Percentiles rank a stretch among this genome's conserved stretches.
These are phyloP conservation scores for Kwoniella pini DNA, from an alignment of 768 basidiomycete genomes.

Conservation along the genomic window DNA sequence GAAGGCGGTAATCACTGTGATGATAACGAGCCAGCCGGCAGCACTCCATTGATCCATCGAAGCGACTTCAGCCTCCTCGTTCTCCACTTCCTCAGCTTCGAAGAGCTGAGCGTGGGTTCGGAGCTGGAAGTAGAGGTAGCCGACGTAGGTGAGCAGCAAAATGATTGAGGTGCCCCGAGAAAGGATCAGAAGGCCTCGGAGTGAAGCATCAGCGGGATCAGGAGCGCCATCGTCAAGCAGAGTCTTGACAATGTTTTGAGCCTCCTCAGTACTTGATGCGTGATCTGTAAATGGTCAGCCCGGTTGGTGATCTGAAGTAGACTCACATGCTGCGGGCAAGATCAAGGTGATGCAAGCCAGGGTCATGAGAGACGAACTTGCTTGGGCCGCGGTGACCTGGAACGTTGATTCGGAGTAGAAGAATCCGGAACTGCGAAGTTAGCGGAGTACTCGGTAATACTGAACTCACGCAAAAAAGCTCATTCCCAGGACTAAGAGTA, in stretches of 20 bases:
- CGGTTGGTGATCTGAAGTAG: background rate
- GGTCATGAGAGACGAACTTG: slow-evolving; percentile 71
- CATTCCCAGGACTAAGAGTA: slow-evolving; percentile 85
- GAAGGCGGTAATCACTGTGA: slow-evolving; percentile 81
- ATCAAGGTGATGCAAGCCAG: slow-evolving; percentile 84
- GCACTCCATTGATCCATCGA: slow-evolving; percentile 75
- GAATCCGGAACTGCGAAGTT: slow-evolving; percentile 61
- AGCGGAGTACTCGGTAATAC: background rate
- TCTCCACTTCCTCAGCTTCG: slow-evolving; percentile 57
- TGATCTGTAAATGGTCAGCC: slow-evolving; percentile 29
- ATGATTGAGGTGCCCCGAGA: slow-evolving; percentile 79
- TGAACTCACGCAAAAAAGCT: slow-evolving; percentile 70
- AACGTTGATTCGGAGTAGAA: slow-evolving; percentile 70
- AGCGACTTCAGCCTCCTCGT: slow-evolving; percentile 57
- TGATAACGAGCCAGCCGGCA: slow-evolving; percentile 63
- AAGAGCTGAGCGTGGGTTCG: slow-evolving; percentile 71
- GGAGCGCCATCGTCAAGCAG: slow-evolving; percentile 36
- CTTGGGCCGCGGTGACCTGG: slow-evolving; percentile 81
- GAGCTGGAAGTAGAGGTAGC: slow-evolving; percentile 61
- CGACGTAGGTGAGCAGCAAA: slow-evolving; percentile 69
- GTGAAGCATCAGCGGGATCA: slow-evolving; percentile 40
- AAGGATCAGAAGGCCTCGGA: slow-evolving; percentile 68
- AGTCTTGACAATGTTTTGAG: slow-evolving; percentile 12
- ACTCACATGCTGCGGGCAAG: slow-evolving; percentile 80
- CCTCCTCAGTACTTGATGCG: slow-evolving; percentile 37